phyloP scores from a whole-genome alignment of 2,329 filamentous ascomycete genomes.

The Fusarium tricinctum region DNA sequence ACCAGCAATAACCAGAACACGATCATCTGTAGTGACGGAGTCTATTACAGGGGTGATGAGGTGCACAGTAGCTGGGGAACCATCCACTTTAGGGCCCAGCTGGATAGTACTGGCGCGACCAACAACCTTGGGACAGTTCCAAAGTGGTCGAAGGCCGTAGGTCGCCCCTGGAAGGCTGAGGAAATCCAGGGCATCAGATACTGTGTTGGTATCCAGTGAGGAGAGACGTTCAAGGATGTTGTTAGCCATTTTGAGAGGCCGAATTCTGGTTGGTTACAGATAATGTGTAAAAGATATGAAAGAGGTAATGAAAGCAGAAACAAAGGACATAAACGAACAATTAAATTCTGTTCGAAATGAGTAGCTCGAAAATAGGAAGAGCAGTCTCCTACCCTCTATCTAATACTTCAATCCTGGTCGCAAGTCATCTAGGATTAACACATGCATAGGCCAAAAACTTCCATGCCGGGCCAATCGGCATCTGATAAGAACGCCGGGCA shows the following conservation, averaged over 20 bases:
- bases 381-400: no score
- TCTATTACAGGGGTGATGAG: not conserved
- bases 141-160: not conserved
- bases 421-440: no score
- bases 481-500: no score
- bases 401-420: no score
- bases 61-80: not conserved
- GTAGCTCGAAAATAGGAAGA: no score
- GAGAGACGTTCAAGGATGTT: not conserved
- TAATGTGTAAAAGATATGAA: no score
- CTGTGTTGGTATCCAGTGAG: not conserved
- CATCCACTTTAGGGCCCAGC: not conserved
- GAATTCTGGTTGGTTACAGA: no score
- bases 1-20: not conserved
- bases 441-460: no score
- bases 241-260: not conserved
- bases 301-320: no score
- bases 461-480: no score
- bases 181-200: conserved; percentile 1
- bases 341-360: no score
- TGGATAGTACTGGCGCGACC: conserved; percentile 2
- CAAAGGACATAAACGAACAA: no score
- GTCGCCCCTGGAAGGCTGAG: not conserved
- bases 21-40: not conserved
- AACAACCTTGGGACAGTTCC: not conserved